phyloP scores from a whole-genome alignment of 306 rosid genomes.

The Comarum palustre region DNA sequence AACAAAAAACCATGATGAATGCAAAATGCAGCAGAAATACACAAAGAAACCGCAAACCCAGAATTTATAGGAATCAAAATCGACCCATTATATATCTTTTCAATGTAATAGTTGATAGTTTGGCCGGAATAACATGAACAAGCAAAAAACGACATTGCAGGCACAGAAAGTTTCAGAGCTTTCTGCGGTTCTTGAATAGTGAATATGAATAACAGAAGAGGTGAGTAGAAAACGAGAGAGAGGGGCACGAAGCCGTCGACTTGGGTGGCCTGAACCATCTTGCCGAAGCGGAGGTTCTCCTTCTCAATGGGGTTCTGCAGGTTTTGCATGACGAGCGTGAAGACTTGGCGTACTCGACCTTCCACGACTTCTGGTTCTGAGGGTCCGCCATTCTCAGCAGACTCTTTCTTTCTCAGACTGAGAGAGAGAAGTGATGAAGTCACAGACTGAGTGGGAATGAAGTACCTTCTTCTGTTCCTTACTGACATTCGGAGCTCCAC shows the following conservation, averaged over 20 bases:
- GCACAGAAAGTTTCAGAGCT: background rate
- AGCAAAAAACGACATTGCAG: background rate
- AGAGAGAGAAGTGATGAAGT: background rate
- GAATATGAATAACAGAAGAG: background rate
- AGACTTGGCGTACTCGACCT: constrained; percentile 89
- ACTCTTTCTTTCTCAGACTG: background rate
- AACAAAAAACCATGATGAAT: background rate
- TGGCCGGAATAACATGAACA: background rate
- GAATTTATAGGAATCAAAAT: background rate
- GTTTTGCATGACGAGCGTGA: constrained; percentile 84
- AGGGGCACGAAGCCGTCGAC: constrained; percentile 93
- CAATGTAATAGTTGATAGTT: background rate
- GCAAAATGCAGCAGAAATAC: background rate
- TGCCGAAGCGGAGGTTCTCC: constrained; percentile 83
- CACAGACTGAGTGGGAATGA: background rate
- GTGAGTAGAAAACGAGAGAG: background rate
- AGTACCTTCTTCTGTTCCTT: background rate
- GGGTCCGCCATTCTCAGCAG: constrained; percentile 55
- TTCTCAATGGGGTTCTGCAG: constrained; percentile 64
- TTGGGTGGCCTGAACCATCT: constrained; percentile 85
- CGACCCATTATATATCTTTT: background rate
- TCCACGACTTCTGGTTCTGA: constrained; percentile 70
- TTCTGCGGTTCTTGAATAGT: background rate
- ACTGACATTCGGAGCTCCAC: constrained; percentile 7
- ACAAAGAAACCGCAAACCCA: background rate